These are phyloP conservation scores for Cystoisospora suis DNA, from an alignment of 169 alveolate species.

Conservation along the genomic window DNA sequence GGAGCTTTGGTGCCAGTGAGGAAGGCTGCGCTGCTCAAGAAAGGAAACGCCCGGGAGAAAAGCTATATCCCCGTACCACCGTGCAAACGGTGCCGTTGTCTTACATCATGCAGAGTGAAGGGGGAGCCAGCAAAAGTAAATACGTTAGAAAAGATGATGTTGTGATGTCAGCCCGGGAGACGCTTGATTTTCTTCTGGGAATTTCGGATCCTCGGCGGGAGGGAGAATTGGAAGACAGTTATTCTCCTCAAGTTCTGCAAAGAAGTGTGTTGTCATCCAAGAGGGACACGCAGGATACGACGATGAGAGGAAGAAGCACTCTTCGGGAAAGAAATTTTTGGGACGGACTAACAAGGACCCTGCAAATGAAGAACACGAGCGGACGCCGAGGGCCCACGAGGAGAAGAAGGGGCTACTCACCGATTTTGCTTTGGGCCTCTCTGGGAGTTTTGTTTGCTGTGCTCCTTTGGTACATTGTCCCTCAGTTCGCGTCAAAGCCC, in stretches of 20 bases:
- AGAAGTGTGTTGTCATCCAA: background rate
- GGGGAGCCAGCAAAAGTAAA: background rate
- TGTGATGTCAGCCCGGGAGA: background rate
- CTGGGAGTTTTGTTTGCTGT: too few species aligned
- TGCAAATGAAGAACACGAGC: background rate
- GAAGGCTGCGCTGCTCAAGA: background rate
- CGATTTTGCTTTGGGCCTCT: too few species aligned
- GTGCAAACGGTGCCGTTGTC: background rate
- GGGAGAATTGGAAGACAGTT: background rate
- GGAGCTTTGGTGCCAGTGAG: background rate
- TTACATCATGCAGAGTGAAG: background rate
- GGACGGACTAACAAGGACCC: background rate
- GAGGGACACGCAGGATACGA: background rate
- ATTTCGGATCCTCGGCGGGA: background rate
- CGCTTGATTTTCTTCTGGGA: constrained; percentile 8
- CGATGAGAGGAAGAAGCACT: background rate
- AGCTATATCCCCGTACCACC: background rate
- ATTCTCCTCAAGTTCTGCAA: background rate
- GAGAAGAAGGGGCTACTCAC: background rate
- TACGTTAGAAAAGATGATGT: background rate
- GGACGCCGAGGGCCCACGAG: background rate
- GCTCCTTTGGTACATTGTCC: too few species aligned
- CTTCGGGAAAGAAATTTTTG: background rate
- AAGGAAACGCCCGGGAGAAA: background rate
- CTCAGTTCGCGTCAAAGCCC: too few species aligned